phyloP scores from a whole-genome alignment of 345 rosid genomes.

The Acer negundo region DNA sequence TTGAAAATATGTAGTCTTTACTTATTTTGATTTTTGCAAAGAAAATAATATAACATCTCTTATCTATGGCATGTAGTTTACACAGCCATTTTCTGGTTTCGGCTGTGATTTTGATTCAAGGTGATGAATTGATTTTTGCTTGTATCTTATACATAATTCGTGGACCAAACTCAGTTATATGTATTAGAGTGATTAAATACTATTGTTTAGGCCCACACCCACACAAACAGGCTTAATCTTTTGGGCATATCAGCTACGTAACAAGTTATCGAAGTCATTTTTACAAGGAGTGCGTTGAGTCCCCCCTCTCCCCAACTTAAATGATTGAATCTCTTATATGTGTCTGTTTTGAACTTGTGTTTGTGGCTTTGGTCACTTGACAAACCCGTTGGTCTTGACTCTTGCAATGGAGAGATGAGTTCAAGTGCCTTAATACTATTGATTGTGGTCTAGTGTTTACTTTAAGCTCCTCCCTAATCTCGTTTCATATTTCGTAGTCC shows the following conservation, averaged over 20 bases:
- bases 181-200: not conserved
- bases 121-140: not conserved
- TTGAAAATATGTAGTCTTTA: not conserved
- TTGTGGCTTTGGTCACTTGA: not conserved
- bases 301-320: not conserved
- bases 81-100: not conserved
- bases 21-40: not conserved
- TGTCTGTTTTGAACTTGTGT: not conserved
- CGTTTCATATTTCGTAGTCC: constrained; percentile 15
- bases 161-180: not conserved
- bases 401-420: not conserved
- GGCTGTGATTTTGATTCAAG: not conserved
- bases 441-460: not conserved
- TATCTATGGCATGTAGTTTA: not conserved
- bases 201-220: not conserved
- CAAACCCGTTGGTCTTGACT: not conserved
- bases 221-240: not conserved
- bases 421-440: not conserved
- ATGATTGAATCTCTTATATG: not conserved
- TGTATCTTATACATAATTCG: not conserved
- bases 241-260: not conserved
- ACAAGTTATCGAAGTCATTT: not conserved
- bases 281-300: not conserved
- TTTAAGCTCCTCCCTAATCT: not conserved
- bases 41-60: not conserved